These are phyloP conservation scores for Golubevia sp. DNA, from an alignment of 1,284 basidiomycete genomes.

Conservation along the genomic window DNA sequence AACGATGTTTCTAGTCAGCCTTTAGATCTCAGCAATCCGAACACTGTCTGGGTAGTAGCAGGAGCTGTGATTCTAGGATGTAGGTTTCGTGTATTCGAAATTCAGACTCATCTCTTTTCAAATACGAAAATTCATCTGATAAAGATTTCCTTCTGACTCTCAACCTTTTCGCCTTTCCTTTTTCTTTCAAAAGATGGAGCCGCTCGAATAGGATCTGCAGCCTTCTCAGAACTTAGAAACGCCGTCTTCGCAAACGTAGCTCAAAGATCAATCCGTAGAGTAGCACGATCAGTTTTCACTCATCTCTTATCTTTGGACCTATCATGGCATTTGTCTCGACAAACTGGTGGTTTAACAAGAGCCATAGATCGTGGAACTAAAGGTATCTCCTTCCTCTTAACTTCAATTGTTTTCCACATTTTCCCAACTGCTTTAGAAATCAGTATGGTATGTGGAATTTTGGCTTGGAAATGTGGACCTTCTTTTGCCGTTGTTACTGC, in stretches of 20 bases:
- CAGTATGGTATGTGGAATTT: slow-evolving; percentile 92
- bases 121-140: neutral
- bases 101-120: neutral
- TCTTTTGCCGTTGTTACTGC: slow-evolving; percentile 91
- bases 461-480: slow-evolving; percentile 96
- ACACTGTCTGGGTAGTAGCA: slow-evolving; percentile 87
- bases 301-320: slow-evolving; percentile 89
- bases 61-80: slow-evolving; percentile 89
- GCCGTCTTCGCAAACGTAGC: slow-evolving; percentile 96
- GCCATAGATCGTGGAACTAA: slow-evolving; percentile 98
- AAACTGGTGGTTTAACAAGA: slow-evolving; percentile 91
- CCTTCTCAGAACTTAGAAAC: slow-evolving; percentile 90
- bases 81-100: slow-evolving; percentile 66
- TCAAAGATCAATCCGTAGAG: slow-evolving; percentile 88
- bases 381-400: slow-evolving; percentile 93
- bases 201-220: slow-evolving; percentile 83
- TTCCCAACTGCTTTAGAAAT: slow-evolving; percentile 95
- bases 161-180: neutral
- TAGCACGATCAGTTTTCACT: slow-evolving; percentile 89
- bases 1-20: slow-evolving; percentile 65
- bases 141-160: neutral
- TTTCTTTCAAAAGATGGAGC: slow-evolving; percentile 73
- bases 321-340: slow-evolving; percentile 87
- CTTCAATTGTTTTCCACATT: slow-evolving; percentile 91
- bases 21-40: slow-evolving; percentile 74